Conservation (phyloP, 1,284 basidiomycete species). For the Cryptococcus hybrid region DNA sequence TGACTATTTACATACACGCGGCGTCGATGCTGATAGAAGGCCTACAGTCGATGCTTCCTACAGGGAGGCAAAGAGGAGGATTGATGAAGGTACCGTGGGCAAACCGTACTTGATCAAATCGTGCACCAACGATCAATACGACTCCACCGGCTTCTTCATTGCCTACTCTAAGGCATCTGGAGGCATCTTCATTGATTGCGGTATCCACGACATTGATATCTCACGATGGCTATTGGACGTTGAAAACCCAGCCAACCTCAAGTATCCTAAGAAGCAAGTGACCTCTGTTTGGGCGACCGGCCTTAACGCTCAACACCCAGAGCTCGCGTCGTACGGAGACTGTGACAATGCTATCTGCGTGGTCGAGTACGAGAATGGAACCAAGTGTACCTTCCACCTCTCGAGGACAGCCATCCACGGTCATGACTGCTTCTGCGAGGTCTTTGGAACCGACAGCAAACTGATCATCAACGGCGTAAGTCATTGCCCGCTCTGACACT, state of each 20-base stretch:
- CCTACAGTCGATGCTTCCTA: neutral
- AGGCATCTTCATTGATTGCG: constrained; percentile 26
- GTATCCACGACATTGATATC: constrained; percentile 27
- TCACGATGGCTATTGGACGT: constrained; percentile 13
- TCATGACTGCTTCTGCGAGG: constrained; percentile 15
- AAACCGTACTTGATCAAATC: constrained; percentile 16
- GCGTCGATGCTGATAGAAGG: neutral
- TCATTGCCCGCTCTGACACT: neutral
- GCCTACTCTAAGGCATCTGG: constrained; percentile 17
- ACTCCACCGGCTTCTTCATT: constrained; percentile 8
- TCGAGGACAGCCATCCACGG: constrained; percentile 17
- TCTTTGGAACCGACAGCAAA: constrained; percentile 16
- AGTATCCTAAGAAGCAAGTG: constrained; percentile 1
- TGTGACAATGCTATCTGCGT: constrained; percentile 18
- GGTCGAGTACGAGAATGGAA: constrained; percentile 19
- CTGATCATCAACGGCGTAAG: constrained; percentile 18
- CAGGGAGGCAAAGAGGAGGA: neutral
- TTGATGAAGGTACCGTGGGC: constrained; percentile 7
- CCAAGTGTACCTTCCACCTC: constrained; percentile 12
- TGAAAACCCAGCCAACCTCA: too few species aligned
- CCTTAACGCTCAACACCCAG: constrained; percentile 12
- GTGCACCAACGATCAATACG: constrained; percentile 18
- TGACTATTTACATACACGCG: neutral
- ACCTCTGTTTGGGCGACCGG: constrained; percentile 18
- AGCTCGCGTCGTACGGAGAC: constrained; percentile 15